phyloP scores from a whole-genome alignment of 495 filamentous ascomycete species.

The Penicillium nucicola region DNA sequence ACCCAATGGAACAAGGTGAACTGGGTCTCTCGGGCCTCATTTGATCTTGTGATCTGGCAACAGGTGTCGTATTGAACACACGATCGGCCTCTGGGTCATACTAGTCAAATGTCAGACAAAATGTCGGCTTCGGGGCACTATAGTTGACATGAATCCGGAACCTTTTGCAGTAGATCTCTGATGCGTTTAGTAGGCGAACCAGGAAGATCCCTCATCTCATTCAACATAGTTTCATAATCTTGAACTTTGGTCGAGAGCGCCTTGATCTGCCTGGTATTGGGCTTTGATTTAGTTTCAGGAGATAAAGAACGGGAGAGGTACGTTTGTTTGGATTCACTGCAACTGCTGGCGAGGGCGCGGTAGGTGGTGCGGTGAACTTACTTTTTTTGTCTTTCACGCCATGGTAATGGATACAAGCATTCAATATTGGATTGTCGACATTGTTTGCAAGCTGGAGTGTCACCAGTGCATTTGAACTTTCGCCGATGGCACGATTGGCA shows the following conservation, averaged over 20 bases:
- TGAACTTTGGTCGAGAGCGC: conserved; percentile 41
- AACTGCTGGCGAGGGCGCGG: neutral
- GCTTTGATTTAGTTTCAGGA: neutral
- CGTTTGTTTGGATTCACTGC: neutral
- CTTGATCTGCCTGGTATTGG: conserved; percentile 31
- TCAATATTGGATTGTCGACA: conserved; percentile 46
- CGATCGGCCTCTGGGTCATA: neutral
- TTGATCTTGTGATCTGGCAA: neutral
- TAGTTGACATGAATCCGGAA: neutral
- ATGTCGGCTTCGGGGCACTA: neutral
- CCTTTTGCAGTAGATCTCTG: conserved; percentile 35
- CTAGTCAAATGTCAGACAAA: neutral
- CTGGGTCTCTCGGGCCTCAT: conserved; percentile 1
- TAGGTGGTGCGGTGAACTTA: neutral
- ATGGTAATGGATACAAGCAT: conserved; percentile 52
- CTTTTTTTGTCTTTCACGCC: conserved; percentile 42
- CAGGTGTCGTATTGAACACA: neutral
- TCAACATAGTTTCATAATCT: conserved; percentile 50
- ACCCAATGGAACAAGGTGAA: conserved; percentile 49
- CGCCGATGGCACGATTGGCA: conserved; percentile 70
- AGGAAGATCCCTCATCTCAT: conserved; percentile 32
- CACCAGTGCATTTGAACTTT: conserved; percentile 59
- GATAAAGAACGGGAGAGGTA: no score
- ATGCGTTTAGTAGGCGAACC: conserved; percentile 30
- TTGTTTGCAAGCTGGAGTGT: conserved; percentile 50